A percentile compares a stretch with the other conserved stretches of the same genome.
phyloP scores from a whole-genome alignment of 176 grass and related monocot species.

The Oryza brachyantha region DNA sequence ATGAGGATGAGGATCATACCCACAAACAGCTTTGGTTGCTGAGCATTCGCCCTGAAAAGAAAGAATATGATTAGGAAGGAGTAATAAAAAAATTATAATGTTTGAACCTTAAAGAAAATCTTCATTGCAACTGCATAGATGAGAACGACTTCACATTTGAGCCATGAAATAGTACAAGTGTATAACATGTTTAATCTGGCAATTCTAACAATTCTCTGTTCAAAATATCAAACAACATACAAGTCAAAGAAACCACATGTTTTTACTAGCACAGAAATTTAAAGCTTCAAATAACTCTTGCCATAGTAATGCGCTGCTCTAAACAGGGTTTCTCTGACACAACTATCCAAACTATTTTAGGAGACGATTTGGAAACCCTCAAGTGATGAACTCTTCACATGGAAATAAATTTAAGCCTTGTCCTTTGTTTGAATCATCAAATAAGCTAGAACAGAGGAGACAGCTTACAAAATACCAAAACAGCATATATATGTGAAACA shows the following conservation, averaged over 20 bases:
- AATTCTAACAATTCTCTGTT: too few species aligned
- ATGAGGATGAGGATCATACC: conserved; percentile 91
- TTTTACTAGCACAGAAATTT: background rate
- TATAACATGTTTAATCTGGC: too few species aligned
- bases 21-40: conserved; percentile 76
- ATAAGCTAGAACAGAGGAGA: background rate
- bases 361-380: background rate
- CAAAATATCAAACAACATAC: too few species aligned
- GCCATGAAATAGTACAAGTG: too few species aligned
- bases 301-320: background rate
- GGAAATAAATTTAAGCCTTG: too few species aligned
- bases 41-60: conserved; percentile 79
- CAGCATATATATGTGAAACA: background rate
- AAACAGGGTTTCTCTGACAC: background rate
- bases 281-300: background rate
- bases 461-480: background rate
- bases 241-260: background rate
- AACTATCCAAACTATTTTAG: background rate
- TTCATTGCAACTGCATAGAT: too few species aligned
- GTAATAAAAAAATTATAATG: background rate
- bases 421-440: too few species aligned
- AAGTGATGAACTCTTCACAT: too few species aligned
- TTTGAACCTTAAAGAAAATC: too few species aligned
- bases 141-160: too few species aligned
- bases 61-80: background rate